Evolutionary conservation across 83 land plant species (phyloP).

Genomic region (Picea engelmannii): DNA sequence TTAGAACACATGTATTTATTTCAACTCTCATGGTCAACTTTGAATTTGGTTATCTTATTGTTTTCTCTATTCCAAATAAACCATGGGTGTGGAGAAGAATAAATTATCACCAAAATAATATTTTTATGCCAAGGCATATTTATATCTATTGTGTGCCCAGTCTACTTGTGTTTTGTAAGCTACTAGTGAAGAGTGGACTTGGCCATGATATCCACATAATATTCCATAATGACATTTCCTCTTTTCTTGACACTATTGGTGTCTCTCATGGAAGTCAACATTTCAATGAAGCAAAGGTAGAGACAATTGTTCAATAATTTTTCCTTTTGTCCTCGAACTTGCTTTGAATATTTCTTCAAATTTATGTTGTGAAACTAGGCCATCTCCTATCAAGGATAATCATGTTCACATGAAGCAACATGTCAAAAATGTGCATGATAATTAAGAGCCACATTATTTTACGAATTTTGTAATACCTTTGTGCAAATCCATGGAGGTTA

Average conservation of each 20-base stretch:
- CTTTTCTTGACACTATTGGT: constrained; percentile 45
- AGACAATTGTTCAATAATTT: constrained; percentile 35
- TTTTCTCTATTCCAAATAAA: constrained; percentile 36
- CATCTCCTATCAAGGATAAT: constrained; percentile 18
- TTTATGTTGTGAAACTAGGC: constrained; percentile 30
- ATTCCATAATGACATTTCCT: constrained; percentile 62
- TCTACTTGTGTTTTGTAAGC: constrained; percentile 74
- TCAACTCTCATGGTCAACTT: no score
- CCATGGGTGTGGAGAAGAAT: constrained; percentile 49
- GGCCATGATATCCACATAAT: constrained; percentile 42
- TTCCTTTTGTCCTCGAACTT: constrained; percentile 66
- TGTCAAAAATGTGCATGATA: not conserved
- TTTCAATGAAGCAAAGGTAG: constrained; percentile 26
- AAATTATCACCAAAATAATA: constrained; percentile 34
- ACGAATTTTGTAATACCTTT: constrained; percentile 51
- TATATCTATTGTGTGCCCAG: constrained; percentile 46
- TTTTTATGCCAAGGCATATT: constrained; percentile 30
- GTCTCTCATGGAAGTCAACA: constrained; percentile 25
- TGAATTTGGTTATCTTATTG: constrained; percentile 51
- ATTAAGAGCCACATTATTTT: constrained; percentile 48
- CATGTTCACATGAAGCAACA: constrained; percentile 12
- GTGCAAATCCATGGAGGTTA: constrained; percentile 34
- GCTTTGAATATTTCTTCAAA: constrained; percentile 28
- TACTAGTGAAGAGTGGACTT: constrained; percentile 43
- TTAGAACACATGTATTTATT: no score